These are phyloP conservation scores for Pseudocercospora fijiensis DNA, from an alignment of 2,329 filamentous ascomycete genomes.

Conservation along the genomic window DNA sequence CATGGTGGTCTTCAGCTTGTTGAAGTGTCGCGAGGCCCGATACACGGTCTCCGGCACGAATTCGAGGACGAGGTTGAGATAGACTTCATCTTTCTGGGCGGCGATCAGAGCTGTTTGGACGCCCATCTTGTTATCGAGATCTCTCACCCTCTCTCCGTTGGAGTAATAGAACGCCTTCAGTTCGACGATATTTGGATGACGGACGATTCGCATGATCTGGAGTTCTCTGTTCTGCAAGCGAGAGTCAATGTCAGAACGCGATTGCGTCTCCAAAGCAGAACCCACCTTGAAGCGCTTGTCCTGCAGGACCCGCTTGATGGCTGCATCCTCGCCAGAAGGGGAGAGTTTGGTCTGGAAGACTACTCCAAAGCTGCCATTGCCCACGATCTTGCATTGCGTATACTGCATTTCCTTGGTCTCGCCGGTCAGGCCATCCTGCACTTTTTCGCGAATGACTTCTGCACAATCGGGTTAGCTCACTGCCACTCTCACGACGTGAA, in stretches of 20 bases:
- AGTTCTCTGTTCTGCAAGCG: slow-evolving; percentile 86
- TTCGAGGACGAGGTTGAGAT: slow-evolving; percentile 96
- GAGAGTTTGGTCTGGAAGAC: slow-evolving; percentile 99
- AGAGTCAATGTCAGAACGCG: slow-evolving; percentile 32
- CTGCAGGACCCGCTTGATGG: slow-evolving; percentile 97
- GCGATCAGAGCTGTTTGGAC: slow-evolving; percentile 41
- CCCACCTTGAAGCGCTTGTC: slow-evolving; percentile 98
- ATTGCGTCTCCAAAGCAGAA: not conserved
- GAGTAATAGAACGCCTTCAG: slow-evolving; percentile 99
- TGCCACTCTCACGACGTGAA: slow-evolving; percentile 10
- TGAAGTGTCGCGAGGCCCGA: slow-evolving; percentile 96
- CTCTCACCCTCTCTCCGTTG: slow-evolving; percentile 85
- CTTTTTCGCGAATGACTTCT: slow-evolving; percentile 99
- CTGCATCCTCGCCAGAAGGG: slow-evolving; percentile 95
- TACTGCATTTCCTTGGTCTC: slow-evolving; percentile 97
- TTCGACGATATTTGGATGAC: slow-evolving; percentile 98
- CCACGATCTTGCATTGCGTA: slow-evolving; percentile 98
- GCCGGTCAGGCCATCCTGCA: slow-evolving; percentile 95
- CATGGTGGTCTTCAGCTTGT: slow-evolving; percentile 99
- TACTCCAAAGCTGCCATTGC: slow-evolving; percentile 97
- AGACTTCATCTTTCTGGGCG: slow-evolving; percentile 80
- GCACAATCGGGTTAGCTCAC: slow-evolving; percentile 39
- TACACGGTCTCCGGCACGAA: slow-evolving; percentile 99
- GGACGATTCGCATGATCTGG: slow-evolving; percentile 99
- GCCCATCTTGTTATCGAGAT: slow-evolving; percentile 38